phyloP scores from a whole-genome alignment of 768 basidiomycete genomes.

The Boletales sp. region DNA sequence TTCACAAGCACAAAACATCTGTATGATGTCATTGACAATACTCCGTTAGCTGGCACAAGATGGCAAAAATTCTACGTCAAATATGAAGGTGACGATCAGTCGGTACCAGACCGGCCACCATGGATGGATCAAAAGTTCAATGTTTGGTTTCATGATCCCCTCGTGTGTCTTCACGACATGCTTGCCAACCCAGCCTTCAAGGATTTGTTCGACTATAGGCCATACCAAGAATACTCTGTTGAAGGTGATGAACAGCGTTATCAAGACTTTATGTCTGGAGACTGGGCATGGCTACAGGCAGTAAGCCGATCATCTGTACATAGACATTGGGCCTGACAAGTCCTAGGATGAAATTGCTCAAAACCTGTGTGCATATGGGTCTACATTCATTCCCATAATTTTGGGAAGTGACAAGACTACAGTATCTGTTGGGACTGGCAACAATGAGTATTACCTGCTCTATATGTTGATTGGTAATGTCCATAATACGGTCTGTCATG shows the following conservation, averaged over 20 bases:
- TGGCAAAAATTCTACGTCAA: no score
- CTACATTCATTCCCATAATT: conserved; percentile 11
- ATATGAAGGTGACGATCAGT: no score
- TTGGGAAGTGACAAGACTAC: conserved; percentile 18
- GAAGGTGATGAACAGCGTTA: conserved; percentile 35
- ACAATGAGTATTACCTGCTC: conserved; percentile 15
- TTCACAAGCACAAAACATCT: not conserved
- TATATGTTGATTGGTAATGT: conserved; percentile 17
- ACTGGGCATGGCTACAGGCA: conserved; percentile 10
- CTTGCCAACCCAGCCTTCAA: no score
- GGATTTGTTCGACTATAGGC: no score
- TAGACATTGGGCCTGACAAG: no score
- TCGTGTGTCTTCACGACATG: no score
- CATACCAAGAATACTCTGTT: no score
- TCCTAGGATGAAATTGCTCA: conserved; percentile 20
- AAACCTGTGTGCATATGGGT: conserved; percentile 13
- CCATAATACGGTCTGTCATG: conserved; percentile 6
- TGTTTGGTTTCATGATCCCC: no score
- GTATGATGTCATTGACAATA: conserved; percentile 31
- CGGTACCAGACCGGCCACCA: no score
- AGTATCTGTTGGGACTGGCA: conserved; percentile 9
- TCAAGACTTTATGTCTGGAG: no score
- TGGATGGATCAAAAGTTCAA: no score
- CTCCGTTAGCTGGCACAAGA: no score
- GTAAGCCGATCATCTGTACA: conserved; percentile 2